Evolutionary conservation across 768 basidiomycete species (phyloP), one percentile per base, ranked within the genome.

Genomic region (Pulveroboletus ravenelii): DNA sequence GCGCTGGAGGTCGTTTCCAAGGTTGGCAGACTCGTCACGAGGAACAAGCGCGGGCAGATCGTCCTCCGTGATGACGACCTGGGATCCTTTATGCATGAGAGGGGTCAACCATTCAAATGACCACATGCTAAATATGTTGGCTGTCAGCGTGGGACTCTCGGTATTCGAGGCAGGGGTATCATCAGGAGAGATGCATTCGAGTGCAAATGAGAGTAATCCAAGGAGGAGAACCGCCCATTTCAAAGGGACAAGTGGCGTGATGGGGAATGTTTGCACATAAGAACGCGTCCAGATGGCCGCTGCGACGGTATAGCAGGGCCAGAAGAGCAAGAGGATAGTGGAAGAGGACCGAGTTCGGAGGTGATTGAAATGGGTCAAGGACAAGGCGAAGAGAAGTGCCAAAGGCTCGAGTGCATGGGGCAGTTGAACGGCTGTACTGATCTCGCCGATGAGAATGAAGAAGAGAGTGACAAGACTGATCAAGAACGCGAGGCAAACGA

Each of bases 41-140:
- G 82, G 71, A 23, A 81, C 71, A 23, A 96, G 73, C 1, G 82
- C 77, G 38, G 92, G 92, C 20, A 97, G 77, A 61, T 98, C 95
- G 27, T 85, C 78, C 64, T 95, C 92, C 1, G 86, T 87, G 50
- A 97, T 84, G 63, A 78, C 82, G 47, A 79, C 69, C 6, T 69
- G 64, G 0, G 78, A 75, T 29, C 88, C 88, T 60, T 84, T 84
- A 57, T 72, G 75, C 81, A 93, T 78, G 15, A 93, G 77, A 0
- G 78, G 78, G 1, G 89, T 90, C 74, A 97, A 79, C 93, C 93
- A 98, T 0, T 74, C 70, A 62, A 97, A 98, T 1, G 82, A 84
- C 79, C 85, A 91, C 35, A 79, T 74, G 60, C 87, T 90, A 64
- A 83, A 94, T 18, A 92, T 71, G 63, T 91, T 93, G 15, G 93